These are phyloP conservation scores for Lentinula lateritia DNA, from an alignment of 768 basidiomycete genomes.

Conservation along the genomic window DNA sequence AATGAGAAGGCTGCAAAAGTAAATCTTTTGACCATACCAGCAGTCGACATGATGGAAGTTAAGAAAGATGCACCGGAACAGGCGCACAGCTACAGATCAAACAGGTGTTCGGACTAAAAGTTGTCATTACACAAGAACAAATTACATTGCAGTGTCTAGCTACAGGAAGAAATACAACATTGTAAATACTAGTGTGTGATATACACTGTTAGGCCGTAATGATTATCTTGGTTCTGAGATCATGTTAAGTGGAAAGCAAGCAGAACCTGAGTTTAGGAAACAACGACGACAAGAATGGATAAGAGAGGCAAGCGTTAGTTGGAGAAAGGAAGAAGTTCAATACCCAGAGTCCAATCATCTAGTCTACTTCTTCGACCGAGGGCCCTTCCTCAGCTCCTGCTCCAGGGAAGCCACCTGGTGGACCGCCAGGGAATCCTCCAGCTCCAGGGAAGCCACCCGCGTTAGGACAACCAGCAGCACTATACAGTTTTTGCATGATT, in stretches of 20 bases:
- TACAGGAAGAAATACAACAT: background rate
- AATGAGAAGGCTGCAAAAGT: too few species aligned
- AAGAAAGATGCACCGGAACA: too few species aligned
- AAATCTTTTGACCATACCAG: too few species aligned
- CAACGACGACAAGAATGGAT: background rate
- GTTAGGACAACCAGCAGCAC: conserved; percentile 23
- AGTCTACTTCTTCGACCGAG: conserved; percentile 60
- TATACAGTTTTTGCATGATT: conserved; percentile 41
- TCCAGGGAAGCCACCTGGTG: conserved; percentile 41
- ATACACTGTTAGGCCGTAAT: background rate
- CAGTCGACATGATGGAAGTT: too few species aligned
- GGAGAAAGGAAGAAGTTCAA: background rate
- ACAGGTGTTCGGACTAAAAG: too few species aligned
- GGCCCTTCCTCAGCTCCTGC: conserved; percentile 54
- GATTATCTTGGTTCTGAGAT: background rate
- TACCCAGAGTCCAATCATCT: background rate
- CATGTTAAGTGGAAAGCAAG: background rate
- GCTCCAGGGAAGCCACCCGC: conserved; percentile 31
- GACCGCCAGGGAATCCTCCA: conserved; percentile 7
- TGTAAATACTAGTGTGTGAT: background rate
- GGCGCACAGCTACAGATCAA: too few species aligned
- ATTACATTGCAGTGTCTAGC: background rate
- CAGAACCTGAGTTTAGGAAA: background rate
- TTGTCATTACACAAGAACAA: too few species aligned
- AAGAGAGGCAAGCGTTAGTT: background rate